Conservation (phyloP, 306 rosid genomes). For the Pueraria montana region DNA sequence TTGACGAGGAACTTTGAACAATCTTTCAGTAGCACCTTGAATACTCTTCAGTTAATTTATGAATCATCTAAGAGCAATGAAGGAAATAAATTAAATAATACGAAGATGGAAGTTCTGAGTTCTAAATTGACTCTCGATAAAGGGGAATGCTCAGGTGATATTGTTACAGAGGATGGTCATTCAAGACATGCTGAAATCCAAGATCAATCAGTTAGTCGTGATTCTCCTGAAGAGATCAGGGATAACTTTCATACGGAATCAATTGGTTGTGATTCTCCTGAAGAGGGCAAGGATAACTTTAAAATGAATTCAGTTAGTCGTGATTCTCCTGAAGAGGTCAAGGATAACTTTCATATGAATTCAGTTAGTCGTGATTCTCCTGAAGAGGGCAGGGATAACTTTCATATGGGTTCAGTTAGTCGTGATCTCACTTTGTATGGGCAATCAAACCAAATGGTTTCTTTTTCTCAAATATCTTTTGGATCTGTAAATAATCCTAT, state of each 20-base stretch:
- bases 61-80: conserved; percentile 57
- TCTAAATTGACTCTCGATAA: conserved; percentile 44
- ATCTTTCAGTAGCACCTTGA: conserved; percentile 85
- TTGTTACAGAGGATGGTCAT: conserved; percentile 49
- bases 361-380: conserved; percentile 48
- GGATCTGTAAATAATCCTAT: conserved; percentile 51
- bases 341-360: conserved; percentile 50
- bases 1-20: conserved; percentile 78
- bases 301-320: conserved; percentile 48
- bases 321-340: conserved; percentile 53
- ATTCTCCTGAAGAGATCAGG: conserved; percentile 44
- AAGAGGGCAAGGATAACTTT: conserved; percentile 53
- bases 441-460: conserved; percentile 60
- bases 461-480: conserved; percentile 50
- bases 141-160: conserved; percentile 52
- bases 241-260: conserved; percentile 50
- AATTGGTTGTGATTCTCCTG: conserved; percentile 37
- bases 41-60: conserved; percentile 74
- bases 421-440: conserved; percentile 56
- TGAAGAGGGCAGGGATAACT: conserved; percentile 52
- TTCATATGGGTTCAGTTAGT: conserved; percentile 48
- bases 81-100: conserved; percentile 40
- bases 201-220: conserved; percentile 49
- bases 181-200: conserved; percentile 41
- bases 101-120: conserved; percentile 43